Evolutionary conservation across 768 basidiomycete species (phyloP), one percentile per base, ranked within the genome.

Genomic region (Kwoniella shandongensis): DNA sequence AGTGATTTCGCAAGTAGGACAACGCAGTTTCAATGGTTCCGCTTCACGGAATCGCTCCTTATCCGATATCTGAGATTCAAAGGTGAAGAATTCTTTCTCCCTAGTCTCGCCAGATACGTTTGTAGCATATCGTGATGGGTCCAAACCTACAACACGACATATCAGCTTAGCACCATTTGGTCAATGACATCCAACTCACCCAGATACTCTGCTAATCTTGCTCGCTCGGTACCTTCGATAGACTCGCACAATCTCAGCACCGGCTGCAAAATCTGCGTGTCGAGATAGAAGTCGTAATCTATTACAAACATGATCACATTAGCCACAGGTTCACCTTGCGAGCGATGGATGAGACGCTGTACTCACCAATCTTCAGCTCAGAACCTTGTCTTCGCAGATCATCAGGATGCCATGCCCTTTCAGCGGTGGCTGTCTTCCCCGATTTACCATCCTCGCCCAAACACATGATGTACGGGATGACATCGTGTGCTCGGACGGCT

Each of bases 401-500:
- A 61, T 99, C 93, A 2, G 94, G 94, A 75, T 97, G 92, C 69
- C 84, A 88, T 7, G 96, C 96, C 44, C 85, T 81, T 54, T 96
- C 92, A 2, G 96, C 92, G 69, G 93, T 90, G 11, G 83, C 84
- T 0, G 82, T 81, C 75, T 86, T 91, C 3, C 87, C 78, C 0
- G 80, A 76, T 56, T 88, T 86, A 36, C 87, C 87, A 44, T 87
- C 86, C 8, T 70, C 68, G 3, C 83, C 81, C 1, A 88, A 67
- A 72, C 94, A 98, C 75, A 99, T 97, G 36, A 98, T 82, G 75
- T 99, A 99, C 0, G 93, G 86, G 56, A 99, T 89, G 54, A 99
- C 94, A 72, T 98, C 93, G 44, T 96, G 93, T 0, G 81, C 82
- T 29, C 86, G 86, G 0, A 91, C 89, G 11, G 84, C 84, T 5